A percentile compares a stretch with the other conserved stretches of the same genome.
Conservation (phyloP, 2,329 filamentous ascomycete genomes). For the Fusarium fracticaudum region DNA sequence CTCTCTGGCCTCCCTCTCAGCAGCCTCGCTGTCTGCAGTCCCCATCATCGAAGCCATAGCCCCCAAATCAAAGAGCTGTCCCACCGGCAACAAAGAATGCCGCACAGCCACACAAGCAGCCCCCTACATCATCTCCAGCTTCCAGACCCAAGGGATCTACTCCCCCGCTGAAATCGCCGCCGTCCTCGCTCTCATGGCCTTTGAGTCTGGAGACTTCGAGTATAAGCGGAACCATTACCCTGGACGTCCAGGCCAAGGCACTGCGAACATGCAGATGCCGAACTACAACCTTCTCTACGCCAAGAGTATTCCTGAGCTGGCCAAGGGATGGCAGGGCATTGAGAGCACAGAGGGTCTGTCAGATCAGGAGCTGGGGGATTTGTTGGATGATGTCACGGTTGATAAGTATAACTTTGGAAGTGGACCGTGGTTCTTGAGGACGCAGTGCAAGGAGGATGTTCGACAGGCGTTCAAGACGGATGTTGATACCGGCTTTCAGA, state of each 20-base stretch:
- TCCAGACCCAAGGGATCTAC: conserved; percentile 66
- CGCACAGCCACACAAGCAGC: conserved; percentile 71
- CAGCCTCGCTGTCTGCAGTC: conserved; percentile 42
- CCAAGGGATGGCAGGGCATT: conserved; percentile 45
- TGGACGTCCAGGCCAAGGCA: conserved; percentile 75
- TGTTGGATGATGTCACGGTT: conserved; percentile 56
- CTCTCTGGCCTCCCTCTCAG: conserved; percentile 25
- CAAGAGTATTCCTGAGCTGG: conserved; percentile 52
- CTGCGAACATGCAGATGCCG: conserved; percentile 64
- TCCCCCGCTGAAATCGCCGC: conserved; percentile 71
- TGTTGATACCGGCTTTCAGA: conserved; percentile 53
- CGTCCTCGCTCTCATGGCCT: conserved; percentile 74
- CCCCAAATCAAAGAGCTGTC: conserved; percentile 66
- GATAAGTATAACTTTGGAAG: conserved; percentile 65
- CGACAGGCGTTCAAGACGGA: conserved; percentile 47
- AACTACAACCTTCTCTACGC: conserved; percentile 60
- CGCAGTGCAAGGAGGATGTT: conserved; percentile 52
- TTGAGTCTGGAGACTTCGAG: conserved; percentile 75
- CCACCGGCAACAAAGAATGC: conserved; percentile 65
- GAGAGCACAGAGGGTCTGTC: conserved; percentile 40
- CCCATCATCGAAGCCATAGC: conserved; percentile 63
- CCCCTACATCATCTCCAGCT: conserved; percentile 63
- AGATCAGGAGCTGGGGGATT: conserved; percentile 48
- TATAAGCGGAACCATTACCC: conserved; percentile 73
- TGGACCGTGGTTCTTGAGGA: conserved; percentile 61